Conservation (phyloP, 805 yeast genomes). For the Kuraishia cidri region DNA sequence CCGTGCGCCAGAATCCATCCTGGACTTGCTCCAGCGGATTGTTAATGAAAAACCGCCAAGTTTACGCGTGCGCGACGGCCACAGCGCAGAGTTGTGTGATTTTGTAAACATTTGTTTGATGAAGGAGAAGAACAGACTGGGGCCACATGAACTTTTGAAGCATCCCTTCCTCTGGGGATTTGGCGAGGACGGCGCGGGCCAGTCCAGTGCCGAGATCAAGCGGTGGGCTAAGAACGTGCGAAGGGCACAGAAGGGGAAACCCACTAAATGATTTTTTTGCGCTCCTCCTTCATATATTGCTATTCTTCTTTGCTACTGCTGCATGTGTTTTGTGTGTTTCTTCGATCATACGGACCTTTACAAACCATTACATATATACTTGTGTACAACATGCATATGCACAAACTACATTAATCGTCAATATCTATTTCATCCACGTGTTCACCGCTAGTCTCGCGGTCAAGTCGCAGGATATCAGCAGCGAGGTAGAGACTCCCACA, state of each 20-base stretch:
- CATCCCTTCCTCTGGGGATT: constrained; percentile 21
- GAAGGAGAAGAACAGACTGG: constrained; percentile 66
- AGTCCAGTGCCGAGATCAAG: constrained; percentile 15
- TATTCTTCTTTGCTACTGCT: background rate
- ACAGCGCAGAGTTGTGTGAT: constrained; percentile 41
- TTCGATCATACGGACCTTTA: no score
- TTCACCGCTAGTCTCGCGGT: no score
- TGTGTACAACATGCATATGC: no score
- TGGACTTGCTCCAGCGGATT: constrained; percentile 84
- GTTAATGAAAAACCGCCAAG: constrained; percentile 90
- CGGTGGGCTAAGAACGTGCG: constrained; percentile 27
- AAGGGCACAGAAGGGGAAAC: constrained; percentile 24
- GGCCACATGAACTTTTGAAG: constrained; percentile 60
- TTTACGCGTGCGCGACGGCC: constrained; percentile 34
- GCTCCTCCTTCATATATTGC: background rate
- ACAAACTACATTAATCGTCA: no score
- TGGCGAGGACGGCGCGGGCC: constrained; percentile 20
- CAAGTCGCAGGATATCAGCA: constrained; percentile 41
- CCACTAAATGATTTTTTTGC: constrained; percentile 7
- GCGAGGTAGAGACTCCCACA: constrained; percentile 69
- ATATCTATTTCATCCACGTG: no score
- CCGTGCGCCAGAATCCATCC: constrained; percentile 68
- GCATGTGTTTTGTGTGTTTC: background rate
- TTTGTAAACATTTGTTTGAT: constrained; percentile 70
- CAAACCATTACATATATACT: background rate